A percentile compares a stretch with the other conserved stretches of the same genome.
These are phyloP conservation scores for Wallacemonas rigidus DNA, from an alignment of 208 protist genomes.

Conservation along the genomic window DNA sequence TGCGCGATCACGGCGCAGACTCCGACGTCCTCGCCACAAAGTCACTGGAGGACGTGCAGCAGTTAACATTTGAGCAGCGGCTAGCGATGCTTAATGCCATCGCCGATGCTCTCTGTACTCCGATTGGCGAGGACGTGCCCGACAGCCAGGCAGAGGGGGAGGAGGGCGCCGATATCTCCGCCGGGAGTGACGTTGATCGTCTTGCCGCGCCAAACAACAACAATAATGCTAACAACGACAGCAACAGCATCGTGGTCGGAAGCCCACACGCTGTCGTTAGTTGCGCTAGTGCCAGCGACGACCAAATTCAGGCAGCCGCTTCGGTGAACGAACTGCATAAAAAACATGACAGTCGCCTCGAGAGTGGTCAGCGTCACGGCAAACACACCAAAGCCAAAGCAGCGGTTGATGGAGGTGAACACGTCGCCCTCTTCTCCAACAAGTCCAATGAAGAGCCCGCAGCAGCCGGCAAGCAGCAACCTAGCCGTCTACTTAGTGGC, in stretches of 20 bases:
- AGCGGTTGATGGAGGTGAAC: background rate
- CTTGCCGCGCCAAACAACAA: background rate
- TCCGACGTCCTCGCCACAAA: constrained; percentile 16
- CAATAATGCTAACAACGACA: background rate
- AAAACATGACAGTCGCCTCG: background rate
- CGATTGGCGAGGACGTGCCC: background rate
- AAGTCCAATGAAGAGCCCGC: background rate
- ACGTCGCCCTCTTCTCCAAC: constrained; percentile 2
- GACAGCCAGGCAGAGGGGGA: background rate
- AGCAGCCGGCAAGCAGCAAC: background rate
- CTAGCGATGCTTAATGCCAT: background rate
- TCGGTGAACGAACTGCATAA: no score
- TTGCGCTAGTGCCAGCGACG: no score
- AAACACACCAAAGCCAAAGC: background rate
- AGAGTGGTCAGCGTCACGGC: background rate
- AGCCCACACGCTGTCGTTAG: background rate
- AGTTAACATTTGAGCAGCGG: constrained; percentile 25
- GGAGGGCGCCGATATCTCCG: background rate
- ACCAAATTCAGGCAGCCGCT: no score
- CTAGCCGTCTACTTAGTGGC: background rate
- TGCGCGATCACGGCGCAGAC: background rate
- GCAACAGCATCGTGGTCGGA: background rate
- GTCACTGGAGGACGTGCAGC: constrained; percentile 21
- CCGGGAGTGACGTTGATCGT: background rate
- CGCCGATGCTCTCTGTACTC: background rate